Evolutionary conservation across 768 basidiomycete genomes (phyloP).

Genomic region (Nidula microcarpa): DNA sequence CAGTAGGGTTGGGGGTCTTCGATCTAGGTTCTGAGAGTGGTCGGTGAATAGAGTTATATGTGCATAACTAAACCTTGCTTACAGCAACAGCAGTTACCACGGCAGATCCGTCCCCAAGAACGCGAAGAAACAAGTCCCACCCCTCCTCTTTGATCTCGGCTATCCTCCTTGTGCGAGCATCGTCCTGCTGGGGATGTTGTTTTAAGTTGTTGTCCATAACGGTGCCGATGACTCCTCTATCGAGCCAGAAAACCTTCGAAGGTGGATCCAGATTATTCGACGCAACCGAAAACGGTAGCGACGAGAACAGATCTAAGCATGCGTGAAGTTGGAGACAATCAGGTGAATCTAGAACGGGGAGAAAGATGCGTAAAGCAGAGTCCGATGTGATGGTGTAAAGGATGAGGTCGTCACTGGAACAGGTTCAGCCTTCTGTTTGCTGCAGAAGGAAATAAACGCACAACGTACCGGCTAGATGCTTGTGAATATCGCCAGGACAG

Average conservation of each 20-base stretch:
- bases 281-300: conserved; percentile 39
- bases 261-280: conserved; percentile 24
- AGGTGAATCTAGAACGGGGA: conserved; percentile 85
- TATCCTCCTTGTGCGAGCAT: conserved; percentile 43
- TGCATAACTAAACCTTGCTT: conserved; percentile 21
- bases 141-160: conserved; percentile 66
- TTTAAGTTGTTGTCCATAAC: conserved; percentile 41
- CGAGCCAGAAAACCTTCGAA: conserved; percentile 68
- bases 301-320: conserved; percentile 68
- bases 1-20: conserved; percentile 80
- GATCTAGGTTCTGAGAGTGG: conserved; percentile 72
- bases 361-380: conserved; percentile 78
- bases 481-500: conserved; percentile 73
- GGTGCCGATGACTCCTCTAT: conserved; percentile 54
- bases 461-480: conserved; percentile 53
- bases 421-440: conserved; percentile 1
- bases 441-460: neutral
- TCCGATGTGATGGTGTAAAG: conserved; percentile 85
- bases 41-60: neutral
- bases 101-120: conserved; percentile 70
- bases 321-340: conserved; percentile 82
- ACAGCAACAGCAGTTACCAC: conserved; percentile 73
- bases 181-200: conserved; percentile 32
- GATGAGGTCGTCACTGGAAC: conserved; percentile 68
- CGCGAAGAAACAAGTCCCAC: conserved; percentile 78